These are phyloP conservation scores for Ramularia endophylla DNA, from an alignment of 2,329 filamentous ascomycete species.

Conservation along the genomic window DNA sequence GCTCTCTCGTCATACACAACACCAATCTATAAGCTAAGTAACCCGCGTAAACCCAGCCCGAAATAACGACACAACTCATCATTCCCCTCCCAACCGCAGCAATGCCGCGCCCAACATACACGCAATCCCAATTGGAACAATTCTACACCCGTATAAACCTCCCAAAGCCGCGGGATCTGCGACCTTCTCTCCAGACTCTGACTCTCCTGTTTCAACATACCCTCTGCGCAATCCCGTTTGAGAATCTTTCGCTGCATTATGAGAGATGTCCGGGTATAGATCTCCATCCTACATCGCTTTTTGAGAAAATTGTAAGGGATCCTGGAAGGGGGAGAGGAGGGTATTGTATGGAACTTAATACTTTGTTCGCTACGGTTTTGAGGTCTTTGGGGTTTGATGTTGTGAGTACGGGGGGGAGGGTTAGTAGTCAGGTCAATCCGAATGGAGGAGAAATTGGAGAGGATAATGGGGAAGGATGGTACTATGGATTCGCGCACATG, in stretches of 20 bases:
- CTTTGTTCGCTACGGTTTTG: slow-evolving; percentile 47
- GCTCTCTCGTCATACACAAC: no score
- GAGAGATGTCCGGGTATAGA: slow-evolving; percentile 44
- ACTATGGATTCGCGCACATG: slow-evolving; percentile 34
- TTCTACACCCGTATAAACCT: slow-evolving; percentile 22
- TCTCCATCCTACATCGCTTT: slow-evolving; percentile 46
- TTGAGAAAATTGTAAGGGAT: slow-evolving; percentile 44
- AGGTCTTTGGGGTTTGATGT: slow-evolving; percentile 46
- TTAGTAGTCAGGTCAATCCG: slow-evolving; percentile 23
- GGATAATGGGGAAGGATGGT: slow-evolving; percentile 4
- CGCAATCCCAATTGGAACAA: slow-evolving; percentile 16
- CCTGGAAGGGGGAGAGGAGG: slow-evolving; percentile 41
- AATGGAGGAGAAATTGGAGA: slow-evolving; percentile 1
- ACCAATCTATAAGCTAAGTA: no score
- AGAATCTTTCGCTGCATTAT: slow-evolving; percentile 53
- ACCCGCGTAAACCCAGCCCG: no score
- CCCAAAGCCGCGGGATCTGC: slow-evolving; percentile 17
- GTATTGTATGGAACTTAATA: slow-evolving; percentile 57
- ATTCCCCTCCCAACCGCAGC: no score
- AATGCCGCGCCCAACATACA: slow-evolving; percentile 42
- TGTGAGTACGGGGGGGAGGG: slow-evolving; percentile 35
- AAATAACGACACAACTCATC: no score
- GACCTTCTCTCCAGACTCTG: slow-evolving; percentile 18
- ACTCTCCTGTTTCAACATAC: slow-evolving; percentile 20
- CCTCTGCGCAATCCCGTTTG: slow-evolving; percentile 48